Conservation (phyloP, 176 grass and related monocot genomes). For the Pontederia paniculata region DNA sequence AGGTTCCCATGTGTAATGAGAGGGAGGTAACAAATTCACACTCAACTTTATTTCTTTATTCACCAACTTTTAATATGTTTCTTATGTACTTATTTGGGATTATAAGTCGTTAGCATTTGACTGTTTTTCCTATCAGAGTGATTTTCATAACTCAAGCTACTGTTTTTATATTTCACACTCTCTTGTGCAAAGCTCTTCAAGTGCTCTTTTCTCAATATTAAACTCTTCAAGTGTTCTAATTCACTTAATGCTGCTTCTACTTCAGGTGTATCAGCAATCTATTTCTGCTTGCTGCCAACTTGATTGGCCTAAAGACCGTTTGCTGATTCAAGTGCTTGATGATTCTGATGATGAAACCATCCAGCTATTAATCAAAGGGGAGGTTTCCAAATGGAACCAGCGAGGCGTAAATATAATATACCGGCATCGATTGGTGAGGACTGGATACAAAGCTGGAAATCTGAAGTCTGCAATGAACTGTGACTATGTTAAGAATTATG, state of each 20-base stretch:
- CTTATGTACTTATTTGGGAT: not conserved
- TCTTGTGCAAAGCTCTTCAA: no score
- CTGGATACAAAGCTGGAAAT: conserved; percentile 78
- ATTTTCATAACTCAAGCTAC: no score
- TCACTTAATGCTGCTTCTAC: not conserved
- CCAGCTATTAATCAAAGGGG: conserved; percentile 43
- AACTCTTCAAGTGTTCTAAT: no score
- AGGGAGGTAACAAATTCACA: conserved; percentile 45
- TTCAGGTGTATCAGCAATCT: conserved; percentile 70
- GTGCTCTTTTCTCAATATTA: no score
- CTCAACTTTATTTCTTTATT: not conserved
- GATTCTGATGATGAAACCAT: conserved; percentile 56
- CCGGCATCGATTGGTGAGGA: conserved; percentile 48
- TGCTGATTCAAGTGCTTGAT: conserved; percentile 76
- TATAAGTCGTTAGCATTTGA: not conserved
- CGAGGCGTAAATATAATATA: conserved; percentile 58
- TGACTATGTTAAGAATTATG: conserved; percentile 65
- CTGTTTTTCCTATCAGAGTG: no score
- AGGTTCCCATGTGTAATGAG: conserved; percentile 81
- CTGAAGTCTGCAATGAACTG: conserved; percentile 77
- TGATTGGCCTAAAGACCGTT: conserved; percentile 59
- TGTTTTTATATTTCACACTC: no score
- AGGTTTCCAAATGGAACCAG: conserved; percentile 61
- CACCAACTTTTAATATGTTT: no score
- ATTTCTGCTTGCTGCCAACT: conserved; percentile 48